Conservation (phyloP, 2,329 filamentous ascomycete genomes). For the Phaeosphaeriaceae sp. region DNA sequence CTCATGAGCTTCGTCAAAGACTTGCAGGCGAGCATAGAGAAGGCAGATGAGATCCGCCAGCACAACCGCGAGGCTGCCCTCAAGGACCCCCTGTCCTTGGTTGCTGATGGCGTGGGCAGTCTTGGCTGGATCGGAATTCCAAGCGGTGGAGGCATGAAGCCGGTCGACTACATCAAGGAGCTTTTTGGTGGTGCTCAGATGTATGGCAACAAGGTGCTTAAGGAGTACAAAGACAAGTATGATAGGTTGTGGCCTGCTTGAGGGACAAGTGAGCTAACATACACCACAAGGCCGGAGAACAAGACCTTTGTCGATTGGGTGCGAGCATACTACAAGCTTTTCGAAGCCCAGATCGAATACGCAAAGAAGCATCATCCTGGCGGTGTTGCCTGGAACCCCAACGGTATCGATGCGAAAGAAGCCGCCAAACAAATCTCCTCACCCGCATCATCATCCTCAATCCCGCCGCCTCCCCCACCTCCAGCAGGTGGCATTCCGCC, state of each 20-base stretch:
- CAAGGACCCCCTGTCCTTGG: conserved; percentile 83
- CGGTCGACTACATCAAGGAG: conserved; percentile 84
- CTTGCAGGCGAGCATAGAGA: conserved; percentile 81
- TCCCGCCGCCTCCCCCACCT: conserved; percentile 70
- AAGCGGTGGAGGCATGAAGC: conserved; percentile 62
- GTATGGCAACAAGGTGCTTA: conserved; percentile 92
- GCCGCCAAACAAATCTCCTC: conserved; percentile 65
- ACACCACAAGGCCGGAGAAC: conserved; percentile 63
- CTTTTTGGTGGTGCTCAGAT: conserved; percentile 85
- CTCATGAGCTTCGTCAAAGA: conserved; percentile 84
- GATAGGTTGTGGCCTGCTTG: conserved; percentile 24
- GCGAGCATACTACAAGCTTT: conserved; percentile 89
- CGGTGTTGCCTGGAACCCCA: conserved; percentile 87
- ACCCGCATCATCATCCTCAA: conserved; percentile 65
- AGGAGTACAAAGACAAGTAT: conserved; percentile 84
- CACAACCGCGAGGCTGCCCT: conserved; percentile 76
- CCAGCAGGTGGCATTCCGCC: conserved; percentile 65
- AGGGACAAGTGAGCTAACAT: conserved; percentile 21
- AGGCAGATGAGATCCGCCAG: conserved; percentile 82
- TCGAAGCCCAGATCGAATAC: conserved; percentile 82
- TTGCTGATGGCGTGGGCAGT: conserved; percentile 87
- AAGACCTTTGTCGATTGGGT: conserved; percentile 83
- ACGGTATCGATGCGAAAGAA: conserved; percentile 74
- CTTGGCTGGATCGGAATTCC: conserved; percentile 91
- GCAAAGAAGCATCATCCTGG: conserved; percentile 81